phyloP scores from a whole-genome alignment of 768 basidiomycete genomes.

The Hypholoma sublateritium region DNA sequence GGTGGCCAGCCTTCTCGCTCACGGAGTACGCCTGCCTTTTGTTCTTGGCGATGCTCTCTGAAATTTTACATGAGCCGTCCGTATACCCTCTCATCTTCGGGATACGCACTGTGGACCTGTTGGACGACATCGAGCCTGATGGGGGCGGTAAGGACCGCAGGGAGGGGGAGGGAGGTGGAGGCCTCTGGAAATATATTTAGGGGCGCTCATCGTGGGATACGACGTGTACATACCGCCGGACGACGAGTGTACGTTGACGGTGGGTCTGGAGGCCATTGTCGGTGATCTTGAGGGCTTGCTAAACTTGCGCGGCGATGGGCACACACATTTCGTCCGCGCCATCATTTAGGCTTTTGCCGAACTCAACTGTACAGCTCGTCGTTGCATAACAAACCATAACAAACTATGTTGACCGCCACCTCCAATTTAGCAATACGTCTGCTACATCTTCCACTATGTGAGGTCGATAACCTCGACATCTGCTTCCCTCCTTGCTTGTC shows the following conservation, averaged over 20 bases:
- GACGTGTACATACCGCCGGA: conserved; percentile 59
- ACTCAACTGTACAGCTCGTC: conserved; percentile 33
- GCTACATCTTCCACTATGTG: neutral
- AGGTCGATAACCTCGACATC: neutral
- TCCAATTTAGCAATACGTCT: neutral
- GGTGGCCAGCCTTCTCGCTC: conserved; percentile 97
- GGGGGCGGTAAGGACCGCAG: conserved; percentile 95
- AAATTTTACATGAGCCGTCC: conserved; percentile 12
- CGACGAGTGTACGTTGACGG: conserved; percentile 78
- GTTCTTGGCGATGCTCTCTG: conserved; percentile 98
- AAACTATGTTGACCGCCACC: neutral
- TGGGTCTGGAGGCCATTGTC: conserved; percentile 90
- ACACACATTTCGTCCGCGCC: conserved; percentile 19
- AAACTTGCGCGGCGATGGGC: conserved; percentile 23
- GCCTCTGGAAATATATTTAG: conserved; percentile 53
- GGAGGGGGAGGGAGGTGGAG: conserved; percentile 86
- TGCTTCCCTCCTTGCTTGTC: neutral
- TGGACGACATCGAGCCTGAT: conserved; percentile 98
- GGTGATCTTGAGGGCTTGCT: conserved; percentile 45
- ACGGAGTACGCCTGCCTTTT: conserved; percentile 96
- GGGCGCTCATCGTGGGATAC: neutral
- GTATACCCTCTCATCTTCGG: neutral
- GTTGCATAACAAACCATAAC: conserved; percentile 14
- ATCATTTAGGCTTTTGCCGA: conserved; percentile 43
- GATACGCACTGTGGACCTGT: conserved; percentile 93